Base-by-base conservation (phyloP, 352 stramenopile species). In the Phytophthora crassamura region DNA sequence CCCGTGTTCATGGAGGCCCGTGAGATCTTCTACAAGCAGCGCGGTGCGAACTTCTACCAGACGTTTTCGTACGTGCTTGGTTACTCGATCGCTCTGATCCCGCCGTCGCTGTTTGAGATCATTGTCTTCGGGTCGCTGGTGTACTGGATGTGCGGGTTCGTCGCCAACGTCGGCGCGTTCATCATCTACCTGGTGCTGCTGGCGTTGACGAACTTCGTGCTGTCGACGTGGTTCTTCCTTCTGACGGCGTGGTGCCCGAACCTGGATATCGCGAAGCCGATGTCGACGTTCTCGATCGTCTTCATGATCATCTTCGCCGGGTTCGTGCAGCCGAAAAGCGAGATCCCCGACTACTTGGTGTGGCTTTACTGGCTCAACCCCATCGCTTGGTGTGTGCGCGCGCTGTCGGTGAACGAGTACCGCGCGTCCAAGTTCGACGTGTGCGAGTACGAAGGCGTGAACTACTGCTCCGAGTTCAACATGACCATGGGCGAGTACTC, bases 111-210 rank as follows among this genome's bases (percentile, higher is more conserved):
- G 47, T 54, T 54, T 14, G 47, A 54, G n/a, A 54, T 54, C 8
- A 56, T 89, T 7, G 58, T 87, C 28, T 93, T 95, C 71, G 86
- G 82, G 11, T 82, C 72, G 15, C 60, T 96, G 22, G 61, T 97
- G 12, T 97, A 97, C 64, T 97, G 85, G 78, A 90, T 97, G 77
- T 76, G 87, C 53, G 86, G 86, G 16, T 78, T 94, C 52, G 65
- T 60, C 7, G 45, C 45, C 14, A 52, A 52, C 14, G 45, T 39
- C 25, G 45, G 47, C 47, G 47, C 47, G 47, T 54, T 33, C 47
- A 41, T 54, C 47, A 54, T 54, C 47, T 54, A 42, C 33, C 35
- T 54, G 33, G 33, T 54, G 43, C 45, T 52, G 30, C 28, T 52
- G 45, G 40, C 45, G 15, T 16, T 52, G 45, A 40, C 28, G 28